phyloP scores from a whole-genome alignment of 352 stramenopile species.

The Pythium coloratum region DNA sequence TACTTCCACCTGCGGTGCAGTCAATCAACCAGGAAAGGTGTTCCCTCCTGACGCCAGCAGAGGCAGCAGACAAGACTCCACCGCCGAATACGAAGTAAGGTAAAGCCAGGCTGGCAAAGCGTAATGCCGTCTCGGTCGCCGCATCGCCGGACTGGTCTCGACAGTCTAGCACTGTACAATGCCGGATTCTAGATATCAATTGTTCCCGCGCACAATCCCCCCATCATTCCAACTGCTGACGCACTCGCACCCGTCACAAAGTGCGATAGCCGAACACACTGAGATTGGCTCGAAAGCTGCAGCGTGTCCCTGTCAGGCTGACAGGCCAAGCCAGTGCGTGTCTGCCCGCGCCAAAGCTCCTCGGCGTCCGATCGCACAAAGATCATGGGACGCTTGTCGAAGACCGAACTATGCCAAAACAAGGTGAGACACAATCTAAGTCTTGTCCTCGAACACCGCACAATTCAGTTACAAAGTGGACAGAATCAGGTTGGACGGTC shows the following conservation, averaged over 20 bases:
- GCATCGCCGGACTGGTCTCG: not conserved
- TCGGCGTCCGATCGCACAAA: conserved; percentile 7
- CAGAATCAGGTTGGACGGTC: conserved; percentile 5
- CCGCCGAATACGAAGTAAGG: not conserved
- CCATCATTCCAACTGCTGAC: not conserved
- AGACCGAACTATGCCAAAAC: conserved; percentile 16
- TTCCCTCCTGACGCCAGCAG: conserved; percentile 1
- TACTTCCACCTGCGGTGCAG: not conserved
- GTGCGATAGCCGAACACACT: not conserved
- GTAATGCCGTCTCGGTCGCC: not conserved
- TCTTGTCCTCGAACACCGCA: conserved; percentile 21
- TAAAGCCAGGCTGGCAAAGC: not conserved
- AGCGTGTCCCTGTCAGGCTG: not conserved
- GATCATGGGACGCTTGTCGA: conserved; percentile 4
- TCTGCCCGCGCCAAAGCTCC: not conserved
- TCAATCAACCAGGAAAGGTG: not conserved
- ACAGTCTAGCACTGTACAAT: not conserved
- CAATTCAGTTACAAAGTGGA: not conserved
- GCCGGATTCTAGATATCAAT: not conserved
- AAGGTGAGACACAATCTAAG: conserved; percentile 3
- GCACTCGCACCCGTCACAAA: not conserved
- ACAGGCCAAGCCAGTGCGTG: conserved; percentile 1
- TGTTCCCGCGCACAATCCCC: not conserved
- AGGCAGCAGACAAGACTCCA: not conserved
- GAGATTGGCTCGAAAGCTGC: not conserved